Conservation (phyloP, 2,329 filamentous ascomycete species). For the Diplodia mutila region DNA sequence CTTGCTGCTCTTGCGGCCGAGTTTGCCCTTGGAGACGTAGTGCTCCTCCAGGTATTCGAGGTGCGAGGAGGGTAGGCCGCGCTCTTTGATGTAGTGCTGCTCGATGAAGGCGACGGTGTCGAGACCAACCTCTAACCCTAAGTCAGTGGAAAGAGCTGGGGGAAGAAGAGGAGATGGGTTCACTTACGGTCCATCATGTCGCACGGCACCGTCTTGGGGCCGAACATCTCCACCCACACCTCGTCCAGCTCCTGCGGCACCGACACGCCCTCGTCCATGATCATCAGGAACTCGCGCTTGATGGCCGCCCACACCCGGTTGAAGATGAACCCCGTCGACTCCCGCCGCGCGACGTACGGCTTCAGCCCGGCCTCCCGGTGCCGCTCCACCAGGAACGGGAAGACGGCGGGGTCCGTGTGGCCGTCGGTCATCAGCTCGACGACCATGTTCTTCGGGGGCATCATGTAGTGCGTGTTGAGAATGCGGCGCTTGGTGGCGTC, state of each 20-base stretch:
- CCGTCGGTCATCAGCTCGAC: constrained; percentile 61
- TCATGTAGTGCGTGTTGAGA: constrained; percentile 59
- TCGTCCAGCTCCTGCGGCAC: constrained; percentile 55
- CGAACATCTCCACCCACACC: constrained; percentile 50
- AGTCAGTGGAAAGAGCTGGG: neutral
- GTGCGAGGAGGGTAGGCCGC: constrained; percentile 45
- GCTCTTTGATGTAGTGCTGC: constrained; percentile 56
- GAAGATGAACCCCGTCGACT: constrained; percentile 60
- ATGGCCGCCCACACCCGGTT: constrained; percentile 62
- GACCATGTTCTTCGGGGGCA: constrained; percentile 49
- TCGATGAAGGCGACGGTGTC: constrained; percentile 61
- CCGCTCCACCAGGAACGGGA: constrained; percentile 51
- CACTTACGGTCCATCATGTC: constrained; percentile 49
- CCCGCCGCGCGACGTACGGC: constrained; percentile 50
- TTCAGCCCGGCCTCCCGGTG: constrained; percentile 47
- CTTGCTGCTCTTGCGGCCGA: constrained; percentile 48
- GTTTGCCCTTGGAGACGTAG: constrained; percentile 52
- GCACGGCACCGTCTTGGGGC: constrained; percentile 38
- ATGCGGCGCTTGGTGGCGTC: constrained; percentile 45
- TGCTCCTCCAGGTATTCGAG: constrained; percentile 51
- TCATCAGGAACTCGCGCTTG: constrained; percentile 56
- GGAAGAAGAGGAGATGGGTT: neutral
- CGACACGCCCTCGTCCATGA: constrained; percentile 56
- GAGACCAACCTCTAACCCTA: constrained; percentile 53
- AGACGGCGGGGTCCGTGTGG: constrained; percentile 47